Base-by-base conservation (phyloP, 306 rosid genomes). In the Citrullus mucosospermus region DNA sequence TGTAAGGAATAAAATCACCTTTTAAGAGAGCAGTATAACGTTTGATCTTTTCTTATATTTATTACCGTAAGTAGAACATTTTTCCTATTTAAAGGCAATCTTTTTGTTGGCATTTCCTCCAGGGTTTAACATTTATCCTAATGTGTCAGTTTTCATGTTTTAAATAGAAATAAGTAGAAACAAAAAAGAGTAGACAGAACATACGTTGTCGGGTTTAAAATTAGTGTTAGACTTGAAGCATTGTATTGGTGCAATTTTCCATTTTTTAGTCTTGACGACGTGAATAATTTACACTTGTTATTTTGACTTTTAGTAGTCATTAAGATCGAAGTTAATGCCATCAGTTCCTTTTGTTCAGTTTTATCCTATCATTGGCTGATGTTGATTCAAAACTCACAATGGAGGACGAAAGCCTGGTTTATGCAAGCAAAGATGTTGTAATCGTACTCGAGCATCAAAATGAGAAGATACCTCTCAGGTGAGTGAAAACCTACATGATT, bases 371-470 rank as follows among this genome's bases (percentile, higher is more conserved):
- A 38, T 85, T 95, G 90, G 97, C 99, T 25, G 97, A 89, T 80
- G 97, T 95, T 83, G 99, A 95, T 84, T 83, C 93, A 80, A 81
- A 82, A 62, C 99, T 95, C 82, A 87, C 88, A 92, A 92, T 95
- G 99, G 99, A 95, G 83, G 97, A 91, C 57, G 97, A 90, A 80
- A 92, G 97, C 85, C 87, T 95, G 82, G 96, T 92, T 68, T 95
- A 97, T 96, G 92, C 97, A 60, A 90, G 91, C 86, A 95, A 91
- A 73, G 97, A 90, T 84, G 99, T 90, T 36, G 93, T 95, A 53
- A 89, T 95, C 84, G 97, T 95, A 74, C 93, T 95, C 58, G 97
- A 95, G 90, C 99, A 95, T 91, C 97, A 88, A 83, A 91, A 85
- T 85, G 89, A 86, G 56, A 88, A 90, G 80, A 92, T 95, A 78